phyloP scores from a whole-genome alignment of 2,329 filamentous ascomycete species.

The Ascochyta lentis region DNA sequence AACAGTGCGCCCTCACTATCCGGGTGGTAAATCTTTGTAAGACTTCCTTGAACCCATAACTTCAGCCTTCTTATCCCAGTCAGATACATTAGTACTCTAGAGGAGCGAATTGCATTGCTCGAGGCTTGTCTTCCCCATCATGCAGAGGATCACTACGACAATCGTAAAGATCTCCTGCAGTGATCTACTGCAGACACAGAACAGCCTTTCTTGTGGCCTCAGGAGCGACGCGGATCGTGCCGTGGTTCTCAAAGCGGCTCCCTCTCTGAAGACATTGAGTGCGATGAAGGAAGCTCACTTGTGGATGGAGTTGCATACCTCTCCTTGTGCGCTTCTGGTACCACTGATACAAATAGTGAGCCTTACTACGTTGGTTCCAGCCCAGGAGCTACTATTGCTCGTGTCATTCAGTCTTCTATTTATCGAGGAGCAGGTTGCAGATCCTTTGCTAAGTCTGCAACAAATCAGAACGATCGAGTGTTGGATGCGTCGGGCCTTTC shows the following conservation, averaged over 20 bases:
- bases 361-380: slow-evolving; percentile 39
- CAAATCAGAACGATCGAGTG: background rate
- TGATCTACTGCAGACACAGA: background rate
- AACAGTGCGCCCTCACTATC: slow-evolving; percentile 34
- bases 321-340: slow-evolving; percentile 36
- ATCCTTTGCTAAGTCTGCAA: background rate
- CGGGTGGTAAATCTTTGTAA: slow-evolving; percentile 36
- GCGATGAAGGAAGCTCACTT: slow-evolving; percentile 32
- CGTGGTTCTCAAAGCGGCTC: slow-evolving; percentile 13
- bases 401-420: slow-evolving; percentile 36
- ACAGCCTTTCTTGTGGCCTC: too few relatives aligned
- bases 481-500: background rate
- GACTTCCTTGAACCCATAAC: background rate
- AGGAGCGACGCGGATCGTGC: background rate
- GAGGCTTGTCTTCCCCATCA: slow-evolving; percentile 36
- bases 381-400: slow-evolving; percentile 38
- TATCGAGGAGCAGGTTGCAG: slow-evolving; percentile 21
- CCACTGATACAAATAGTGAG: slow-evolving; percentile 30
- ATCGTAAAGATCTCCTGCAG: background rate
- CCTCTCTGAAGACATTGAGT: slow-evolving; percentile 22
- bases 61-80: background rate
- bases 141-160: slow-evolving; percentile 32
- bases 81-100: slow-evolving; percentile 36
- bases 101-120: slow-evolving; percentile 37
- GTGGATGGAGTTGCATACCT: slow-evolving; percentile 39